A percentile compares a stretch with the other conserved stretches of the same genome.
phyloP scores from a whole-genome alignment of 495 filamentous ascomycete genomes.

The Evernia prunastri region DNA sequence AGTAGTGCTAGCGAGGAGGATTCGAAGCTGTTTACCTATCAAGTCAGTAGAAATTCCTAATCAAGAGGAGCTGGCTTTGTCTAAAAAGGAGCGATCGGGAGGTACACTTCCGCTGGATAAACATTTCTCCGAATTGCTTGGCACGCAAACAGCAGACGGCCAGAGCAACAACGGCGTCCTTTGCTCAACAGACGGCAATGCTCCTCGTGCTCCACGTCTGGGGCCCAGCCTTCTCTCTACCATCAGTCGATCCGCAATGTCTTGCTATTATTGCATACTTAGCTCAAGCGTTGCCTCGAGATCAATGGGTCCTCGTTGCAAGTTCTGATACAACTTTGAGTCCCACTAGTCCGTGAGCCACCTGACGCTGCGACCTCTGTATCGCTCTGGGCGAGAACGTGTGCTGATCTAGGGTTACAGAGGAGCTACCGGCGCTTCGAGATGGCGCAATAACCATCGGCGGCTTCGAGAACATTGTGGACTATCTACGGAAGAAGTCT shows the following conservation, averaged over 20 bases:
- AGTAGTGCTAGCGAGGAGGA: no score
- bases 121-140: constrained; percentile 2
- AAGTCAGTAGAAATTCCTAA: no score
- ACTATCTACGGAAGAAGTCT: constrained; percentile 56
- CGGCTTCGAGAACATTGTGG: constrained; percentile 68
- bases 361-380: not conserved
- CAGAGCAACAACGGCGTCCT: not conserved
- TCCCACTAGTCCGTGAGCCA: constrained; percentile 60
- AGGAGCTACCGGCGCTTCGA: constrained; percentile 65
- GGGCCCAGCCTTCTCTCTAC: constrained; percentile 80
- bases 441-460: constrained; percentile 57
- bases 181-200: not conserved
- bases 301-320: constrained; percentile 68
- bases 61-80: no score
- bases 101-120: not conserved
- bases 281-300: constrained; percentile 47
- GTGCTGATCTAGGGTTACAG: constrained; percentile 38
- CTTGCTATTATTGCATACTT: constrained; percentile 70
- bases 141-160: not conserved
- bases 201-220: constrained; percentile 72
- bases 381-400: not conserved
- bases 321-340: constrained; percentile 68
- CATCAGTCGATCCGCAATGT: constrained; percentile 87
- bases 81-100: no score
- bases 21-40: no score